phyloP scores from a whole-genome alignment of 2,329 filamentous ascomycete genomes.

The Aquanectria penicillioides region DNA sequence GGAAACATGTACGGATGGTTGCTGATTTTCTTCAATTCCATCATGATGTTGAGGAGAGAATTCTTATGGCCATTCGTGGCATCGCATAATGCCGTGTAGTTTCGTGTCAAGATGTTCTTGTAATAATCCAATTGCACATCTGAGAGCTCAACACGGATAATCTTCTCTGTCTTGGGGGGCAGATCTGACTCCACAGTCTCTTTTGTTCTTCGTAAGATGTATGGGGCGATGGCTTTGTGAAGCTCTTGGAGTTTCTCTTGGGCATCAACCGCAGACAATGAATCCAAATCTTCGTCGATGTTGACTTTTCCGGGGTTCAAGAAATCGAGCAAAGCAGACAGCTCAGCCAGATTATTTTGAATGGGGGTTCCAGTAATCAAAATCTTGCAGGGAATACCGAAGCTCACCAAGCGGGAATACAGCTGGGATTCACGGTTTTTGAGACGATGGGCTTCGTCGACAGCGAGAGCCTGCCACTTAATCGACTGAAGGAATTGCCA shows the following conservation, averaged over 20 bases:
- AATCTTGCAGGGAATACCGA: constrained; percentile 87
- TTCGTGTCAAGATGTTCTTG: constrained; percentile 97
- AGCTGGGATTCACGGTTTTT: constrained; percentile 97
- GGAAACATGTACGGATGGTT: constrained; percentile 99
- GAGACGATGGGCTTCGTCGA: constrained; percentile 95
- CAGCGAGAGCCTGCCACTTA: constrained; percentile 97
- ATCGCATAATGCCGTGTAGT: constrained; percentile 93
- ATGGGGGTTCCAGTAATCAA: constrained; percentile 97
- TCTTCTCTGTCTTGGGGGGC: constrained; percentile 97
- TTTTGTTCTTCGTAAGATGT: constrained; percentile 94
- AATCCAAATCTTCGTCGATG: constrained; percentile 91
- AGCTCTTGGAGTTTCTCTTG: constrained; percentile 88
- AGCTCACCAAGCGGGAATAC: constrained; percentile 85
- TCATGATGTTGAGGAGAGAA: constrained; percentile 97
- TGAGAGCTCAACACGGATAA: constrained; percentile 95
- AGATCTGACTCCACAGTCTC: constrained; percentile 97
- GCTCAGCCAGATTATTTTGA: constrained; percentile 93
- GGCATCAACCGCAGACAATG: constrained; percentile 79
- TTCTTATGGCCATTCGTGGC: constrained; percentile 92
- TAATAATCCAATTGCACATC: constrained; percentile 98
- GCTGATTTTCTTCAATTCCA: constrained; percentile 99
- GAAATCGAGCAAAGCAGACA: constrained; percentile 94
- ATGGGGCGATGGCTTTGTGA: constrained; percentile 88
- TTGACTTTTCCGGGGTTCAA: constrained; percentile 93
- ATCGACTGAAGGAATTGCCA: constrained; percentile 85